Base-by-base conservation (phyloP, 306 rosid genomes). In the Casuarina cunninghamiana region DNA sequence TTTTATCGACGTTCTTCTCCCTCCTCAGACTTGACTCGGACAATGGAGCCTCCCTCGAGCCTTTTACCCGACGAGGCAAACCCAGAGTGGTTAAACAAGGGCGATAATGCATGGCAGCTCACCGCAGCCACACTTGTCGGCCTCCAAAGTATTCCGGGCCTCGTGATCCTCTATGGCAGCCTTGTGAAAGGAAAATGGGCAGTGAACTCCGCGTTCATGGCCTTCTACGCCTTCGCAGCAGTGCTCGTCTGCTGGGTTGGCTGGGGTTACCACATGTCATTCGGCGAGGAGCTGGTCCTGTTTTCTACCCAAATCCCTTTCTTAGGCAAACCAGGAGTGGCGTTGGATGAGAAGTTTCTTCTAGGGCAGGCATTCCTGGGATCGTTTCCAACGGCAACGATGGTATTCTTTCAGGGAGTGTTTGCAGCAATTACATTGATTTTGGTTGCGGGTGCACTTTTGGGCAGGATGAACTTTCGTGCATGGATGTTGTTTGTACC, bases 401-500 rank as follows among this genome's bases (percentile, higher is more conserved):
- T 87, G 90, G 73, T 84, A 0, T 87, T 79, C 71, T 87, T 87
- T 42, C 87, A 84, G 75, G 61, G 79, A 5, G 86, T 77, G 21
- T 84, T 87, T n/a, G 90, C 88, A 1, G 90, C 88, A n/a, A 73
- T 87, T 39, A 84, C 87, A 2, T 44, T 80, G 83, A 84, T 84
- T 73, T 79, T 87, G 53, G 68, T 82, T 1, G 88, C 81, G 0
- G 87, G 90, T 48, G 86, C 90, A 3, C 78, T 87, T 81, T 79
- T 84, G 3, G 87, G 88, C 15, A 75, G 87, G 71, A 84, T 84
- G 88, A 87, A 81, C 69, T 84, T 87, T 10, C 49, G 54, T 8
- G 88, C 90, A 0, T 87, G 88, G 90, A 84, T 87, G 87, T 6
- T 80, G 62, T 87, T 87, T 66, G 88, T 82, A 61, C 88, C 90